Conservation (phyloP, 1,284 basidiomycete genomes). For the Athelia psychrophila region DNA sequence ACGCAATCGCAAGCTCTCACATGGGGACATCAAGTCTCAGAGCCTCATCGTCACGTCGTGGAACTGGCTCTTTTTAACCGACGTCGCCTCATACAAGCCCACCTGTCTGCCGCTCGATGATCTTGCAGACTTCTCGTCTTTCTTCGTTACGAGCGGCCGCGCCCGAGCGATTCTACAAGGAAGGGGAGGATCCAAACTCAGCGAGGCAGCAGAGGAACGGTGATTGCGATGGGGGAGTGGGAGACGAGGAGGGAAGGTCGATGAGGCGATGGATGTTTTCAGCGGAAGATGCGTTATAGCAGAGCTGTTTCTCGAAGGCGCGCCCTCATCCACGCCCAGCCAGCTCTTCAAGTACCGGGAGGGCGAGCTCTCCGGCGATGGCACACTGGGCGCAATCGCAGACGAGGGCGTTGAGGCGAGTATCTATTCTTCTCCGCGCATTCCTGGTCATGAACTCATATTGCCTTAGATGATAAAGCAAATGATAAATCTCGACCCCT, state of each 20-base stretch:
- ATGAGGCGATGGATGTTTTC: constrained; percentile 98
- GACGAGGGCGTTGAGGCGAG: constrained; percentile 81
- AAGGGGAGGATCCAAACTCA: constrained; percentile 66
- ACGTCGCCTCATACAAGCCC: constrained; percentile 97
- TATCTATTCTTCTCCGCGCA: constrained; percentile 12
- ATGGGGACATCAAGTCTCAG: constrained; percentile 98
- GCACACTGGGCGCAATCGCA: constrained; percentile 73
- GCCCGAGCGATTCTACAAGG: constrained; percentile 92
- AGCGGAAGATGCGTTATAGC: constrained; percentile 95
- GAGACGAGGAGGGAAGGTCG: constrained; percentile 74
- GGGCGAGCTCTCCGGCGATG: constrained; percentile 79
- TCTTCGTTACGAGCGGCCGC: constrained; percentile 95
- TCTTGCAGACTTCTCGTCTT: constrained; percentile 97
- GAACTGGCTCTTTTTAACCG: constrained; percentile 94
- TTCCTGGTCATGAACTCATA: constrained; percentile 22
- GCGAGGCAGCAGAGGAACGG: constrained; percentile 57
- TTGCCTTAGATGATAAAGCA: constrained; percentile 71
- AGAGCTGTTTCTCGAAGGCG: constrained; percentile 95
- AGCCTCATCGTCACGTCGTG: constrained; percentile 97
- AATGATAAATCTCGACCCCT: constrained; percentile 89
- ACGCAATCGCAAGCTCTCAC: constrained; percentile 80
- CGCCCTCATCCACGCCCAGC: constrained; percentile 90
- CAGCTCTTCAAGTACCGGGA: constrained; percentile 95
- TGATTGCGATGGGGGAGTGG: constrained; percentile 44
- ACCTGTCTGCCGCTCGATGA: constrained; percentile 95